phyloP scores from a whole-genome alignment of 495 filamentous ascomycete genomes.

The Penicillium subrubescens region DNA sequence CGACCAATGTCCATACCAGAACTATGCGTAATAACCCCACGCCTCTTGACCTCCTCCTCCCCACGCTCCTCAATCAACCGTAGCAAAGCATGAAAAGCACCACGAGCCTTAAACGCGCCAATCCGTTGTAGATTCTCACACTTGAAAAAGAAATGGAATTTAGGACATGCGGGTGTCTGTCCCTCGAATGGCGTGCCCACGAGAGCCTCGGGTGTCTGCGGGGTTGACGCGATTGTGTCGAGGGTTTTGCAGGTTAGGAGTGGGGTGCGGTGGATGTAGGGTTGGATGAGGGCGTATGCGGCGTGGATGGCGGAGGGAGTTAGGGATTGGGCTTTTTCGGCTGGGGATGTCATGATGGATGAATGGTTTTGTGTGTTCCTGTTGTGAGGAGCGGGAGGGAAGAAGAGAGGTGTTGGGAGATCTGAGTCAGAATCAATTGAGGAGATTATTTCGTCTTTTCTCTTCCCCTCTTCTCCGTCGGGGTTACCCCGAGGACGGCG shows the following conservation, averaged over 20 bases:
- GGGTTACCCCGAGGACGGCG: constrained; percentile 1
- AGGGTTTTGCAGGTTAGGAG: constrained; percentile 78
- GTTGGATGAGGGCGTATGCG: constrained; percentile 72
- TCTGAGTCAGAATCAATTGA: not conserved
- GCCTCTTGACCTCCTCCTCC: constrained; percentile 54
- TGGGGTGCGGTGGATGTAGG: constrained; percentile 80
- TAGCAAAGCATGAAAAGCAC: constrained; percentile 85
- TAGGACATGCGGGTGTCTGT: constrained; percentile 60
- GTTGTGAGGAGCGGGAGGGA: not conserved
- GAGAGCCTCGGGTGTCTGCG: constrained; percentile 56
- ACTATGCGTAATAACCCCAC: constrained; percentile 89
- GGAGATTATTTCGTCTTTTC: not conserved
- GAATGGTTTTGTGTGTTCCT: not conserved
- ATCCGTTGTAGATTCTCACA: constrained; percentile 92
- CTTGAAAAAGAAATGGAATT: constrained; percentile 86
- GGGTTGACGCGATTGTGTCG: constrained; percentile 70
- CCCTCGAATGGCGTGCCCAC: constrained; percentile 60
- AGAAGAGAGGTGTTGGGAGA: not conserved
- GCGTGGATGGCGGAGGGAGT: constrained; percentile 66
- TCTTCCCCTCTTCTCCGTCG: not conserved
- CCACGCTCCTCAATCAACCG: constrained; percentile 67
- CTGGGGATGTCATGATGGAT: constrained; percentile 23
- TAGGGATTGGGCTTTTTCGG: constrained; percentile 57
- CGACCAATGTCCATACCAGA: constrained; percentile 57
- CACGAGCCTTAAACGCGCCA: constrained; percentile 91